Evolutionary conservation across 345 rosid genomes (phyloP).

Genomic region (Firmiana major): DNA sequence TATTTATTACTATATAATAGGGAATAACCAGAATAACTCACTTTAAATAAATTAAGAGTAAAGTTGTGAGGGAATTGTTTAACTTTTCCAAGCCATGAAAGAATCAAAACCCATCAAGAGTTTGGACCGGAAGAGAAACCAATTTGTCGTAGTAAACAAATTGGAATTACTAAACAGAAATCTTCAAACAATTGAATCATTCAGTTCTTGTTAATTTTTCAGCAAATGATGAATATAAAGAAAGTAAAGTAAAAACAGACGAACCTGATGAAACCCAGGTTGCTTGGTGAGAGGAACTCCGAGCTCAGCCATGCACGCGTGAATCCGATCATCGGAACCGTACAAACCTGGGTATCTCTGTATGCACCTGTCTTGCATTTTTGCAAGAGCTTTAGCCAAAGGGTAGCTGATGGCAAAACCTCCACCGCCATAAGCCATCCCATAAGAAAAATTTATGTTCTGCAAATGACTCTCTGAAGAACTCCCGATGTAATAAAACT

Average conservation of each 20-base stretch:
- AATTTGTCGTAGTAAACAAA: not conserved
- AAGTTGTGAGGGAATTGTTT: not conserved
- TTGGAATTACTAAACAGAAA: not conserved
- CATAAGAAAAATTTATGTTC: slow-evolving; percentile 57
- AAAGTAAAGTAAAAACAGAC: slow-evolving; percentile 4
- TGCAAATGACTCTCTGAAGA: slow-evolving; percentile 73
- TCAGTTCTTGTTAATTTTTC: not conserved
- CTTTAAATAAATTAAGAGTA: not conserved
- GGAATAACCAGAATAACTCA: not conserved
- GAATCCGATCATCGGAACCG: slow-evolving; percentile 82
- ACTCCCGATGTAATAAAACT: slow-evolving; percentile 64
- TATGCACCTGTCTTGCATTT: slow-evolving; percentile 66
- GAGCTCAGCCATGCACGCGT: slow-evolving; percentile 87
- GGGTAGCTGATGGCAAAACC: slow-evolving; percentile 80
- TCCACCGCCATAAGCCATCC: slow-evolving; percentile 90
- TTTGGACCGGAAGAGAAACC: not conserved
- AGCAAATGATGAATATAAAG: not conserved
- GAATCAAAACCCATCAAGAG: not conserved
- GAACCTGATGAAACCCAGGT: slow-evolving; percentile 84
- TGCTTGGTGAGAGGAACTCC: slow-evolving; percentile 76
- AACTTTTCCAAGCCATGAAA: not conserved
- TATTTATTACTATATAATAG: not conserved
- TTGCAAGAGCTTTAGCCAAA: slow-evolving; percentile 52
- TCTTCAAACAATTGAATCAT: not conserved
- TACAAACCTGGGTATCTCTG: slow-evolving; percentile 53